Base-by-base conservation (phyloP, 768 basidiomycete genomes). In the Serendipita sp. region DNA sequence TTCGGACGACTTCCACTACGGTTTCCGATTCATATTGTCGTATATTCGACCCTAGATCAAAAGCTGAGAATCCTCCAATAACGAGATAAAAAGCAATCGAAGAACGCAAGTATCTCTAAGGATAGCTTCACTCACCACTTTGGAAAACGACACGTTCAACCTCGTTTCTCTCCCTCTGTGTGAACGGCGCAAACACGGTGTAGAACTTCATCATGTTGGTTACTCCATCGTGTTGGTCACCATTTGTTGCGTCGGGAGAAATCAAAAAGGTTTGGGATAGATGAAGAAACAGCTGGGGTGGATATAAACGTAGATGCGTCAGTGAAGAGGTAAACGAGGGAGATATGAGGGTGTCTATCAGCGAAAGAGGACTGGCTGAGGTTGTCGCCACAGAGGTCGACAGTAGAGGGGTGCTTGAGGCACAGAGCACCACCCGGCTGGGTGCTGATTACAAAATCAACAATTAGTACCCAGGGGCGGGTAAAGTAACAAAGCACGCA, bases 131-230 rank as follows among this genome's bases (percentile, higher is more conserved):
- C 83, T 83, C 64, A 79, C 68, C 0, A 84, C 85, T 66, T 80
- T 38, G 34, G 3, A 38, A 84, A 17, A 86, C 76, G 38, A 90
- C 74, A 62, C 72, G 72, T 66, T 85, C 81, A 44, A 78, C 77
- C 66, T 91, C 83, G 62, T 78, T 72, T 2, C 67, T 70, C 85
- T 78, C 70, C 82, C 83, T 62, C 3, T 63, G 61, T 2, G 83
- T 81, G 63, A 88, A 70, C 0, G 88, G 86, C 5, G 82, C 71
- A 68, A 94, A 88, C 11, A 90, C 76, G 41, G 76, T 75, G 88
- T 87, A 93, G 73, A 93, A 94, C 68, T 88, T 88, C 74, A 0
- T 79, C 68, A 94, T 88, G 67, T 7, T 82, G 80, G 42, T 76
- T 72, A 5, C 86, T 38, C 34, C 14, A 14, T 14, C 34, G 34